Evolutionary conservation across 306 rosid genomes (phyloP), one percentile per base, ranked within the genome.

Genomic region (Biancaea sappan): DNA sequence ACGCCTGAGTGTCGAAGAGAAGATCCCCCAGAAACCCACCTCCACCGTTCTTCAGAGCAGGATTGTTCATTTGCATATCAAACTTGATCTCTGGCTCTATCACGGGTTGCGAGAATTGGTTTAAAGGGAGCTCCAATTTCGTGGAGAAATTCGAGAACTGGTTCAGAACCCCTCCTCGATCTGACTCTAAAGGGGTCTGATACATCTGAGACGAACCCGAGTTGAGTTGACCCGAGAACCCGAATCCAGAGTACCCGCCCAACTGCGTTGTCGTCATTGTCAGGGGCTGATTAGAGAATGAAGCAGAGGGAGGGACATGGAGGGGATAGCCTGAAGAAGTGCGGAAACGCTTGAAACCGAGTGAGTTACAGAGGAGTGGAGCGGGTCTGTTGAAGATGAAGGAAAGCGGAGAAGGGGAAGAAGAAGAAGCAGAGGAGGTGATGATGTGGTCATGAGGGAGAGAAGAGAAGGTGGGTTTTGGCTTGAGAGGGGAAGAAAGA

Each of bases 101-200:
- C 11, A 51, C 54, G 3, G 15, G 15, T 66, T 82, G 80, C 54
- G 72, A 60, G 13, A 75, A 76, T 61, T 84, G 91, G 84, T 50
- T 74, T 66, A 88, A 83, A 84, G 86, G 82, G 77, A 82, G 86
- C 83, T 86, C 89, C 29, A 84, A 57, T 54, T 82, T 78, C 16
- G 78, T 41, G 9, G 86, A 60, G 47, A 71, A 50, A 26, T 65
- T 51, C 10, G 80, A 60, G 48, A 69, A 60, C 8, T 60, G 62
- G 35, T 31, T 32, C 26, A 64, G 58, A 31, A 50, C 18, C 46
- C 77, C 40, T 12, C 63, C 47, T 5, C 68, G 66, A 7, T 78
- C 73, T 2, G 76, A 35, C 6, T 74, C 80, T n/a, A 72, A 81
- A 3, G 82, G 88, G 76, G 82, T 37, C 5, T 29, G 79, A 6